phyloP scores from a whole-genome alignment of 106 monocot species.

The Allium fistulosum region DNA sequence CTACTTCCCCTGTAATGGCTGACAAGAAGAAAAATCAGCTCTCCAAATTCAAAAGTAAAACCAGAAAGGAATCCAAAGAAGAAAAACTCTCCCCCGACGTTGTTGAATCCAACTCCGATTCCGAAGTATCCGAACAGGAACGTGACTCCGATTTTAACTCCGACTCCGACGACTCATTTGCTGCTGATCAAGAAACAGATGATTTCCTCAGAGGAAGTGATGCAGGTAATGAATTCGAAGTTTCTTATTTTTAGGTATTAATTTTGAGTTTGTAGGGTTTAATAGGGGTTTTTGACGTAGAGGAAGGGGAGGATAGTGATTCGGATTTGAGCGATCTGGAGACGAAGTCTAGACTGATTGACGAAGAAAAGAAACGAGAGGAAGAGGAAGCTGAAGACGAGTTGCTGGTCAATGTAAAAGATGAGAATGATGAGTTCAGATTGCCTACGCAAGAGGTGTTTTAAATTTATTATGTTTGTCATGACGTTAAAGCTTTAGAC shows the following conservation, averaged over 20 bases:
- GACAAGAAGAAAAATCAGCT: constrained; percentile 2
- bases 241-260: background rate
- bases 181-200: constrained; percentile 60
- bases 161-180: constrained; percentile 30
- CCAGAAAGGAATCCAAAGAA: background rate
- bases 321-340: constrained; percentile 73
- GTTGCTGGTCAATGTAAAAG: constrained; percentile 65
- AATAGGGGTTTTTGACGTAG: constrained; percentile 17
- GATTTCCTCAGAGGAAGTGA: constrained; percentile 61
- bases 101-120: constrained; percentile 4
- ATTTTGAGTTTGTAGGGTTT: background rate
- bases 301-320: constrained; percentile 24
- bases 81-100: background rate
- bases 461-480: background rate
- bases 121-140: background rate
- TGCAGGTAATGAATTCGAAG: constrained; percentile 12
- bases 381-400: constrained; percentile 64
- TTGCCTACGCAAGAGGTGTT: constrained; percentile 78
- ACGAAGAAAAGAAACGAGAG: constrained; percentile 49
- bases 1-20: background rate
- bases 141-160: no score
- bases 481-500: no score
- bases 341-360: constrained; percentile 59
- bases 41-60: constrained; percentile 5
- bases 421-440: constrained; percentile 79